Conservation (phyloP, 2,329 filamentous ascomycete species). For the Ceratocystis lukuohia region DNA sequence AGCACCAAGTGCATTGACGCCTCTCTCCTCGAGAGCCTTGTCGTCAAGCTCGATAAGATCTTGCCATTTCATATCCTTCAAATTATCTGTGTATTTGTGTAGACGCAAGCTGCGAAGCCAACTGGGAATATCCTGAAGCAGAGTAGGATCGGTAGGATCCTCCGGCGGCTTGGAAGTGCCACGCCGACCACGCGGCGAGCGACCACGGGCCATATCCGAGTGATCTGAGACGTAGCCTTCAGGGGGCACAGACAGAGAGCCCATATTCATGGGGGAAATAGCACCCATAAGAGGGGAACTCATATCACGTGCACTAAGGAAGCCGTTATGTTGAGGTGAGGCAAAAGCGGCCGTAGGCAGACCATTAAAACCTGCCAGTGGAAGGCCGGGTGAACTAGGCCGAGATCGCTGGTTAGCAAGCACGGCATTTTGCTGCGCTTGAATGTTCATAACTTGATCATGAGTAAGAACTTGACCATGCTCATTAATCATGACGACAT, state of each 20-base stretch:
- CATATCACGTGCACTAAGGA: slow-evolving; percentile 75
- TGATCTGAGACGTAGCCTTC: slow-evolving; percentile 91
- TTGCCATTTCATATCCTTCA: slow-evolving; percentile 95
- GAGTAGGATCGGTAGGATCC: slow-evolving; percentile 80
- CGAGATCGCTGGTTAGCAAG: slow-evolving; percentile 63
- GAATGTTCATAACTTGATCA: slow-evolving; percentile 72
- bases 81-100: slow-evolving; percentile 97
- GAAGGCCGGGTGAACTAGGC: slow-evolving; percentile 76
- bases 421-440: slow-evolving; percentile 49
- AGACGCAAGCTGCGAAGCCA: slow-evolving; percentile 90
- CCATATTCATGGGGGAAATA: slow-evolving; percentile 56
- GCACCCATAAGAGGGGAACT: slow-evolving; percentile 55
- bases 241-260: slow-evolving; percentile 55
- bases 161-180: slow-evolving; percentile 96
- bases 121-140: slow-evolving; percentile 87
- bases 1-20: slow-evolving; percentile 88
- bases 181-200: slow-evolving; percentile 80
- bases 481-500: slow-evolving; percentile 89
- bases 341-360: slow-evolving; percentile 54
- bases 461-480: slow-evolving; percentile 75
- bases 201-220: slow-evolving; percentile 77
- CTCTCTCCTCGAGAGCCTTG: slow-evolving; percentile 78
- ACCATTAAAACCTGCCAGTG: slow-evolving; percentile 35
- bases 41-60: slow-evolving; percentile 87
- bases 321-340: slow-evolving; percentile 88